phyloP scores from a whole-genome alignment of 768 basidiomycete species.

The Trametes sanguinea region DNA sequence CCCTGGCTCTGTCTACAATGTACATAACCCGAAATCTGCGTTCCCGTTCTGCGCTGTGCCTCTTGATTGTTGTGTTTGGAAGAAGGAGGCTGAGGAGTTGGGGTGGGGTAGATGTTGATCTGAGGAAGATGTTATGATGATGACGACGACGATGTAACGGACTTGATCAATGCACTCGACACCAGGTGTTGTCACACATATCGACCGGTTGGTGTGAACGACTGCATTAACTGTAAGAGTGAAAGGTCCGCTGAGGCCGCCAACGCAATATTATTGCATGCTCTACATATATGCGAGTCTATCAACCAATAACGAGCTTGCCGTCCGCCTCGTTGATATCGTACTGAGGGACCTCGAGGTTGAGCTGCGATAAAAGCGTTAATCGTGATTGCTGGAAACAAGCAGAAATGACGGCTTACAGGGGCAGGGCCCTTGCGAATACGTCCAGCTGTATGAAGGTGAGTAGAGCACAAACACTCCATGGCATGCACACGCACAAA shows the following conservation, averaged over 20 bases:
- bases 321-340: slow-evolving; percentile 85
- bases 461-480: slow-evolving; percentile 7
- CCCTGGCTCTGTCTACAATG: not conserved
- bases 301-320: slow-evolving; percentile 84
- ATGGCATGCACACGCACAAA: slow-evolving; percentile 58
- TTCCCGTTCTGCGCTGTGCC: not conserved
- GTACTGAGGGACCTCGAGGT: slow-evolving; percentile 90
- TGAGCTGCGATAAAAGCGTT: slow-evolving; percentile 54
- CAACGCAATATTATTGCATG: slow-evolving; percentile 18
- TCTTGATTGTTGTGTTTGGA: not conserved
- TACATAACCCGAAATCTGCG: slow-evolving; percentile 12
- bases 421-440: slow-evolving; percentile 96
- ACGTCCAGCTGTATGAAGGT: slow-evolving; percentile 70
- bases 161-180: not conserved
- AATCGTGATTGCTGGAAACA: slow-evolving; percentile 7
- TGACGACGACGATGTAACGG: not conserved
- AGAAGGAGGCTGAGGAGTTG: not conserved
- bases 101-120: not conserved
- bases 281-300: slow-evolving; percentile 22
- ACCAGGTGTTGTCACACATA: slow-evolving; percentile 12
- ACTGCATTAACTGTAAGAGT: not conserved
- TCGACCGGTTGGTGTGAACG: not conserved
- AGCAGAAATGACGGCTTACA: slow-evolving; percentile 46
- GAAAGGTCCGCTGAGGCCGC: not conserved
- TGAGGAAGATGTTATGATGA: not conserved